Conservation (phyloP, 73 alveolate genomes). For the Halteria grandinella region DNA sequence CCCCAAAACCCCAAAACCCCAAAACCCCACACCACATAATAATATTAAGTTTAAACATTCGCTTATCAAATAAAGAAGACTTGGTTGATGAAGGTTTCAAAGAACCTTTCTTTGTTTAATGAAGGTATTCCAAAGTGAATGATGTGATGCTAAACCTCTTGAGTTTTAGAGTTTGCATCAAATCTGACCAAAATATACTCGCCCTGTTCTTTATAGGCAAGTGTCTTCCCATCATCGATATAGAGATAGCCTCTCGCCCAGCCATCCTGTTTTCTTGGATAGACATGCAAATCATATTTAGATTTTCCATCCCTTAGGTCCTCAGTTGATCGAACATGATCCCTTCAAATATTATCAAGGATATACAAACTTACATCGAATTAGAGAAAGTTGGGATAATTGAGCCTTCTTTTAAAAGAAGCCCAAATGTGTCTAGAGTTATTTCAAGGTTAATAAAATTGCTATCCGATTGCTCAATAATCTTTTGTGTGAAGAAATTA, state of each 20-base stretch:
- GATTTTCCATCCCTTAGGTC: constrained; percentile 14
- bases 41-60: too few relatives aligned
- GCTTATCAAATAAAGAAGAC: too few relatives aligned
- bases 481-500: constrained; percentile 12
- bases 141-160: too few relatives aligned
- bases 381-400: constrained; percentile 43
- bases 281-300: constrained; percentile 28
- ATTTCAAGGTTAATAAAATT: neutral
- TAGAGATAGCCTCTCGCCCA: constrained; percentile 64
- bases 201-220: constrained; percentile 24
- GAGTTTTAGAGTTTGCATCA: too few relatives aligned
- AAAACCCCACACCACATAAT: too few relatives aligned
- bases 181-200: too few relatives aligned
- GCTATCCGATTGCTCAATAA: neutral
- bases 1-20: too few relatives aligned
- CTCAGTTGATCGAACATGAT: constrained; percentile 32
- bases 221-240: constrained; percentile 63
- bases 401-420: constrained; percentile 66
- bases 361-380: constrained; percentile 7
- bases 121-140: too few relatives aligned
- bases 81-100: too few relatives aligned
- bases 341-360: neutral
- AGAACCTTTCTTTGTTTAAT: too few relatives aligned
- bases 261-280: constrained; percentile 45
- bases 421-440: constrained; percentile 21